phyloP scores from a whole-genome alignment of 2,329 filamentous ascomycete species.

The Orbilia oligospora region DNA sequence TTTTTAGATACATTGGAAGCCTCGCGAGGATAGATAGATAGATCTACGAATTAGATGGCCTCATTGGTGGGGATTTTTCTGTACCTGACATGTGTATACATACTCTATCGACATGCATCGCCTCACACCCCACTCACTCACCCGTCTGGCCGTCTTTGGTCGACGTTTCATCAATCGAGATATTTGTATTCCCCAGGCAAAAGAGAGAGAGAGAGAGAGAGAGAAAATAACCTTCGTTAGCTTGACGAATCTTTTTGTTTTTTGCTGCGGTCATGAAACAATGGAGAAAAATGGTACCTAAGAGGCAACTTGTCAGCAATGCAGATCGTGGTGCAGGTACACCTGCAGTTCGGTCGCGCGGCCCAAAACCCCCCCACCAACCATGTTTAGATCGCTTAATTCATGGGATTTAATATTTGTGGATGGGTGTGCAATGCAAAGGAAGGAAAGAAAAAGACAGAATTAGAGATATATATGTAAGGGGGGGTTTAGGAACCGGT shows the following conservation, averaged over 20 bases:
- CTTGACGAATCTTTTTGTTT: no score
- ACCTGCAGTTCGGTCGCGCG: background rate
- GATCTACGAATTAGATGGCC: background rate
- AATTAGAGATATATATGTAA: slow-evolving; percentile 31
- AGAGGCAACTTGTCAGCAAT: slow-evolving; percentile 7
- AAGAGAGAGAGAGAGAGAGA: no score
- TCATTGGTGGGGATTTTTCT: background rate
- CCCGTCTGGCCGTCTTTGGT: background rate
- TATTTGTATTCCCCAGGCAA: no score
- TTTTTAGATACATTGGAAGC: background rate
- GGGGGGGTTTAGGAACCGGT: slow-evolving; percentile 9
- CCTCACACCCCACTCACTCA: background rate
- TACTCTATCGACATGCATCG: background rate
- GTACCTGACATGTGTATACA: background rate
- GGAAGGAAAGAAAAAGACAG: background rate
- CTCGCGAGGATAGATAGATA: no score
- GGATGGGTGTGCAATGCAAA: background rate
- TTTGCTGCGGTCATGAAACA: slow-evolving; percentile 26
- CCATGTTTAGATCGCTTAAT: slow-evolving; percentile 6
- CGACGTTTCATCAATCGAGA: slow-evolving; percentile 4
- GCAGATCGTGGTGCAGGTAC: background rate
- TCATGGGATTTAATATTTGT: no score
- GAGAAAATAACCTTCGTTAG: no score
- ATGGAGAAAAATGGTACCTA: background rate
- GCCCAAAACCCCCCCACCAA: no score